Evolutionary conservation across 2,329 filamentous ascomycete species (phyloP), one percentile per base, ranked within the genome.

Genomic region (Fusarium sp.): DNA sequence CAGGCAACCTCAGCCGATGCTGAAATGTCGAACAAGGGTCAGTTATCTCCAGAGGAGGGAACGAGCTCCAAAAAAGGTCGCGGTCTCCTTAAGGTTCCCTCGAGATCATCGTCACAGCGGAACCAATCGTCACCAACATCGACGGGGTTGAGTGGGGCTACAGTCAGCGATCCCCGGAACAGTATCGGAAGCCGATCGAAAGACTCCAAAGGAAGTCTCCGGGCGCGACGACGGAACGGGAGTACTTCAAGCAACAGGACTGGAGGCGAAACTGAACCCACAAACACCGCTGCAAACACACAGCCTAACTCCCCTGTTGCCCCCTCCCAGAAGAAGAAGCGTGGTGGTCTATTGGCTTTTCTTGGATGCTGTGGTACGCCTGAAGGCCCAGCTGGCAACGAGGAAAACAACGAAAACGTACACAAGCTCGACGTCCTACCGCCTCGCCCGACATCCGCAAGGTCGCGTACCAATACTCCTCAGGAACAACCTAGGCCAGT

Each of bases 321-420:
- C 54, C 83, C 82, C 55, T 79, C 82, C 37, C 80, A 83, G 61
- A 85, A 84, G 75, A 88, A 88, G 79, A 87, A 83, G 76, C 83
- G 81, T 55, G 83, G 84, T 62, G 85, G 86, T n/a, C 78, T 89
- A 47, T 78, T 89, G 37, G 82, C 87, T 25, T 85, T 93, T 57
- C 83, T 93, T 62, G 88, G 86, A 64, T 93, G 91, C 81, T 93
- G 91, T 78, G 85, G 84, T 58, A 85, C 88, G 42, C 88, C 89
- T 51, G 89, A 90, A 67, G 84, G 87, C 68, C 84, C 85, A 18
- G 86, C 88, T 67, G 77, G 80, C 8, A 80, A 88, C 50, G 85
- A 87, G 48, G 83, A 82, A 59, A 85, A 85, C 55, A 85, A 86
- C 62, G 77, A 88, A 61, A 84, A 87, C 41, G 82, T 88, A 34